Percentiles rank a stretch among this genome's conserved stretches.
These are phyloP conservation scores for Limtongozyma cylindracea DNA, from an alignment of 805 yeast genomes.

Conservation along the genomic window DNA sequence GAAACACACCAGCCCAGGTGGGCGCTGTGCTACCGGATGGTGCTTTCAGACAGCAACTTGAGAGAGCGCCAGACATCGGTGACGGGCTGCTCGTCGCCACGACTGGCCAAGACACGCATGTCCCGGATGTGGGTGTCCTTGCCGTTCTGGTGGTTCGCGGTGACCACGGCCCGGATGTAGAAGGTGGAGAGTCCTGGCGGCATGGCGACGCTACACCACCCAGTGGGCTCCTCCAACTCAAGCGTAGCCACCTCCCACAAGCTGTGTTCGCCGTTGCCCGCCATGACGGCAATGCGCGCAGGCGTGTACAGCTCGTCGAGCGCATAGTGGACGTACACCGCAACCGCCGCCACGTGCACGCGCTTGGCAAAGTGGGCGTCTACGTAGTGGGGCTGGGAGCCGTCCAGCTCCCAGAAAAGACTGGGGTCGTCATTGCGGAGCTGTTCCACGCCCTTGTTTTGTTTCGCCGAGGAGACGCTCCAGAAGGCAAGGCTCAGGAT, in stretches of 20 bases:
- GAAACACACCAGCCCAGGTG: no score
- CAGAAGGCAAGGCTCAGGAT: slow-evolving; percentile 65
- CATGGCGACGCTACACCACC: slow-evolving; percentile 53
- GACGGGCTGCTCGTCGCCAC: no score
- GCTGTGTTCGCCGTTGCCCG: slow-evolving; percentile 63
- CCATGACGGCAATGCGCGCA: slow-evolving; percentile 27
- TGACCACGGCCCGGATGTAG: slow-evolving; percentile 30
- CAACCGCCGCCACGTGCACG: slow-evolving; percentile 41
- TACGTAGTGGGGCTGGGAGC: slow-evolving; percentile 61
- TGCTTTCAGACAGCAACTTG: no score
- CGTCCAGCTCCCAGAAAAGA: slow-evolving; percentile 89
- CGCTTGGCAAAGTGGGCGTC: slow-evolving; percentile 60
- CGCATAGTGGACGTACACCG: slow-evolving; percentile 42
- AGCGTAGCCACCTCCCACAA: slow-evolving; percentile 36
- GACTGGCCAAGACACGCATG: slow-evolving; percentile 27
- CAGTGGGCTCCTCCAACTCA: slow-evolving; percentile 38
- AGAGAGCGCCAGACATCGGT: no score
- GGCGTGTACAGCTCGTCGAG: slow-evolving; percentile 92
- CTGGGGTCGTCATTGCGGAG: slow-evolving; percentile 50
- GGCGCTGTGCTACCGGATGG: no score
- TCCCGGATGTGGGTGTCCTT: slow-evolving; percentile 83
- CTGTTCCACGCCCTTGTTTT: slow-evolving; percentile 46
- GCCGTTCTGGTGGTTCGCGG: slow-evolving; percentile 81
- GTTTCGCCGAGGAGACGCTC: slow-evolving; percentile 56
- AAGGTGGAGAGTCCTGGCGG: slow-evolving; percentile 33